Base-by-base conservation (phyloP, 2,329 filamentous ascomycete genomes). In the Lecanosticta acicola region DNA sequence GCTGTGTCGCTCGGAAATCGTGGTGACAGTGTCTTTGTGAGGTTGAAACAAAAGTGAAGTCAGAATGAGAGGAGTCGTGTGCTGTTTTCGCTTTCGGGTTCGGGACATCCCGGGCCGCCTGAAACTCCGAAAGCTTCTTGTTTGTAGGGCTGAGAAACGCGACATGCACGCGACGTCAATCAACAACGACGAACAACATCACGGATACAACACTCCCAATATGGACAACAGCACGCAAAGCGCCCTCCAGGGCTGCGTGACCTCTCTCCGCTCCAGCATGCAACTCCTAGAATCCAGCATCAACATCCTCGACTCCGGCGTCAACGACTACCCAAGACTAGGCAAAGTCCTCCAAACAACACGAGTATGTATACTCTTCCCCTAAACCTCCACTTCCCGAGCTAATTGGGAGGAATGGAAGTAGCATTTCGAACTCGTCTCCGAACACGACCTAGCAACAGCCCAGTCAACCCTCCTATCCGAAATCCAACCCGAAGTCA, bases 351-450 rank as follows among this genome's bases (percentile, higher is more conserved):
- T 84, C 1, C 78, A 81, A 57, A 80, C 79, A 4, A 81, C 78
- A 43, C 62, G 79, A 54, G 79, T 82, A 72, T 39, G 72, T 24
- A 2, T 18, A 10, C n/a, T 34, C n/a, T n/a, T n/a, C n/a, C n/a
- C n/a, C n/a, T n/a, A n/a, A n/a, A n/a, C n/a, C n/a, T n/a, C n/a
- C n/a, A n/a, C n/a, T n/a, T n/a, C n/a, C n/a, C n/a, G n/a, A n/a
- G n/a, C n/a, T n/a, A n/a, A n/a, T n/a, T n/a, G n/a, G n/a, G n/a
- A n/a, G n/a, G n/a, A n/a, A n/a, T n/a, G n/a, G n/a, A n/a, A n/a
- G n/a, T 58, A 94, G 84, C 90, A 95, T 71, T 96, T 94, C 69
- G 90, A 96, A 66, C 81, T 95, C 34, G 86, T 95, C 57, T 87
- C 89, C 13, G 87, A 94, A 64, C 80, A 85, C 10, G 86, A 86